Base-by-base conservation (phyloP, 495 filamentous ascomycete species). In the Penicillium nucicola region DNA sequence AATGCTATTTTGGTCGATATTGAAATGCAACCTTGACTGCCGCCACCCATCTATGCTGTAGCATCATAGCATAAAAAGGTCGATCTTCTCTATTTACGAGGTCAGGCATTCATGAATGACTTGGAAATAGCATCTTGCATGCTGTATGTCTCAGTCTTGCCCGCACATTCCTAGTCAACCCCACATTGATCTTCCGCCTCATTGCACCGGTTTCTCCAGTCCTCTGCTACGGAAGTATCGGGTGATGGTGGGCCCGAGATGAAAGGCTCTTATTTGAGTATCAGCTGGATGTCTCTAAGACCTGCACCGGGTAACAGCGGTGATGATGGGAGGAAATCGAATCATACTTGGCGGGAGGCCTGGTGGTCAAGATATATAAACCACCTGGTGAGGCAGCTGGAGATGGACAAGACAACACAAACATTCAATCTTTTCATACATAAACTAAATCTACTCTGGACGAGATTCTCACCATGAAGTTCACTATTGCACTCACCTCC, bases 241-340 rank as follows among this genome's bases (percentile, higher is more conserved):
- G 23, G 39, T 36, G 48, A 44, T 36, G 20, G 19, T 18, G 32
- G 40, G 10, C 22, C 40, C 10, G 8, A 13, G 12, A 44, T 38
- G 12, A 45, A 19, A 32, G 10, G 11, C 22, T 15, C 48, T 30
- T 32, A 35, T 31, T 14, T 48, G 23, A 15, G 39, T 45, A 31
- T 52, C 50, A 42, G 23, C 44, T 42, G 34, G 10, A 19, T 52
- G 38, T 62, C 58, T 62, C 61, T 61, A 37, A 62, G 53, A 64
- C 58, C 47, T 64, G 54, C 52, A 46, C 44, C 38, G 18, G 36
- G 47, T 35, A 25, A 33, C 48, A 35, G 31, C 25, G 32, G 43
- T 13, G 18, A 36, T 53, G 43, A 14, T 33, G 2, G 20, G 32
- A 33, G 25, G 31, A 54, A 50, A 46, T 52, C 49, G 51, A 45